Conservation (phyloP, 169 alveolate genomes). For the Plasmodium billcollinsi region DNA sequence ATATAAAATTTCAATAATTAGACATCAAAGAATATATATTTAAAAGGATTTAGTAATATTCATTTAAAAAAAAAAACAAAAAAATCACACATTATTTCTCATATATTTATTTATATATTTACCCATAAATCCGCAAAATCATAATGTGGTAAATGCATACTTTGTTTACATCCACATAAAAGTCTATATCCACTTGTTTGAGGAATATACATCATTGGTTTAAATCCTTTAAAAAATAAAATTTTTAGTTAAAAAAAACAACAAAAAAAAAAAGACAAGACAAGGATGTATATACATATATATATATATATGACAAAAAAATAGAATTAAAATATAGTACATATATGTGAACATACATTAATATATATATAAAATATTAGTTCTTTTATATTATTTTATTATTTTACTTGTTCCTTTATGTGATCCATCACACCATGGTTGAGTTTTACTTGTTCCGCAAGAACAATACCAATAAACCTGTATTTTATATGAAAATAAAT, state of each 20-base stretch:
- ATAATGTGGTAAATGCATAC: constrained; percentile 83
- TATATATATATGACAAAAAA: not conserved
- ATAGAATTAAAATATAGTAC: too few relatives aligned
- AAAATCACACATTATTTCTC: not conserved
- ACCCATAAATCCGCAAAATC: constrained; percentile 88
- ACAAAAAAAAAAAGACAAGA: not conserved
- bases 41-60: too few relatives aligned
- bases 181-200: constrained; percentile 83
- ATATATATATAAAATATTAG: not conserved
- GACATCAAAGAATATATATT: too few relatives aligned
- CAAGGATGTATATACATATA: not conserved
- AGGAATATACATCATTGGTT: constrained; percentile 89
- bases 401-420: constrained; percentile 84
- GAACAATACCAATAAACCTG: constrained; percentile 89
- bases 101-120: constrained; percentile 34
- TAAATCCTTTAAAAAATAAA: constrained; percentile 78
- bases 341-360: too few relatives aligned
- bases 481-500: constrained; percentile 1
- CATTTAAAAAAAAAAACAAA: not conserved
- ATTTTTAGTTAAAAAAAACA: not conserved
- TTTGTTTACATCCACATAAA: constrained; percentile 87
- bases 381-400: not conserved
- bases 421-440: constrained; percentile 88
- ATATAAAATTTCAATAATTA: too few relatives aligned
- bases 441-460: constrained; percentile 82